Conservation (phyloP, 768 basidiomycete species). For the Trametes cingulata region DNA sequence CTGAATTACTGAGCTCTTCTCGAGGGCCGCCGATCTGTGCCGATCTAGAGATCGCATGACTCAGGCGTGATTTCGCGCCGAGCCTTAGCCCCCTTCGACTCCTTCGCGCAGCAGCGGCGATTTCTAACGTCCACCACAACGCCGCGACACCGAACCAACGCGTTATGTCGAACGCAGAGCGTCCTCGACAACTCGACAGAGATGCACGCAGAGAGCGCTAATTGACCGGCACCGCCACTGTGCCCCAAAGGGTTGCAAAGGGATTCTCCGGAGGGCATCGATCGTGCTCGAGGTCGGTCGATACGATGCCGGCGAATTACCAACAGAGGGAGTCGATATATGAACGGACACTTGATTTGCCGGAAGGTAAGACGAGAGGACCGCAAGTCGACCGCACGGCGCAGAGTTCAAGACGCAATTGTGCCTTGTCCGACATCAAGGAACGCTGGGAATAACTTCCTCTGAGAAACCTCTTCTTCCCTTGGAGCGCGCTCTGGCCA, state of each 20-base stretch:
- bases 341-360: neutral
- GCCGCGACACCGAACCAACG: neutral
- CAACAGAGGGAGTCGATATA: neutral
- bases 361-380: neutral
- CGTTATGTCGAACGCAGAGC: neutral
- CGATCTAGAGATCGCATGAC: conserved; percentile 4
- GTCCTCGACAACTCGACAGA: neutral
- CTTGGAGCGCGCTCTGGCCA: neutral
- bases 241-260: conserved; percentile 4
- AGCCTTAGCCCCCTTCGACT: neutral
- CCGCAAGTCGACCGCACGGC: no score
- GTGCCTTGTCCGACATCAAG: neutral
- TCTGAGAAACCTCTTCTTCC: neutral
- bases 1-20: neutral
- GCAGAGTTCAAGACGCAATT: no score
- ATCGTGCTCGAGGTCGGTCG: conserved; percentile 1
- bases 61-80: neutral
- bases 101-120: neutral
- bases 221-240: conserved; percentile 3
- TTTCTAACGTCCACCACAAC: neutral
- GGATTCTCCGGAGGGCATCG: neutral
- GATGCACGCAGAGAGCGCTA: neutral
- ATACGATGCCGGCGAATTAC: neutral
- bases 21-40: neutral
- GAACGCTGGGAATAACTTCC: neutral